Evolutionary conservation across 2,329 filamentous ascomycete species (phyloP), one percentile per base, ranked within the genome.

Genomic region (Cercospora sp.): DNA sequence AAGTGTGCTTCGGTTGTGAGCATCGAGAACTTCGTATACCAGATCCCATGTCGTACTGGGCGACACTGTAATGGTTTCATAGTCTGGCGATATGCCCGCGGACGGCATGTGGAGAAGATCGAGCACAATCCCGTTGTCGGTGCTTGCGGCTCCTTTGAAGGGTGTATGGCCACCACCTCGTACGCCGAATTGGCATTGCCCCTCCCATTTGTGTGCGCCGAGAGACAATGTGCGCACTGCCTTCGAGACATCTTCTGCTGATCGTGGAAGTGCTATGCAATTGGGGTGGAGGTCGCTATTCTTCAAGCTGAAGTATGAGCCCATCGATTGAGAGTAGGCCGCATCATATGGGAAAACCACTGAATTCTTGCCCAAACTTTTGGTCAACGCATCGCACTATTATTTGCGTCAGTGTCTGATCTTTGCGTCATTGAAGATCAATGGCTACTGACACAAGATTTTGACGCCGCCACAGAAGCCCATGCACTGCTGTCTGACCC

Each of bases 61-160:
- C 3, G 68, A 69, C 16, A 73, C 66, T 16, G 64, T 66, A 12
- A 66, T 61, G 8, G 61, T 67, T n/a, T 67, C 64, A 2, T 63
- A 30, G 51, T 75, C 69, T 3, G 60, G 57, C 8, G 65, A 64
- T 2, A 72, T 60, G 12, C 60, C 67, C 30, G 72, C 62, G 57
- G 67, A 48, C n/a, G 73, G 70, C 67, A 76, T 62, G 18, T 42
- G 53, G 2, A 62, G 48, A 10, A 76, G 65, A 48, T 74, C 72
- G 18, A 77, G 70, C 0, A 71, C 71, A 23, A 77, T 68, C 20
- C 75, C 75, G 26, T 60, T 70, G 16, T 72, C 30, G 23, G 74
- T 73, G 51, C 71, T 76, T 16, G 69, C 70, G 10, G 68, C 68
- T 28, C 72, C 74, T 7, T 69, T 51, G 28, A 67, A 72, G 5